Conservation (phyloP, 108 stramenopile species). For the Cyclotella cryptica region DNA sequence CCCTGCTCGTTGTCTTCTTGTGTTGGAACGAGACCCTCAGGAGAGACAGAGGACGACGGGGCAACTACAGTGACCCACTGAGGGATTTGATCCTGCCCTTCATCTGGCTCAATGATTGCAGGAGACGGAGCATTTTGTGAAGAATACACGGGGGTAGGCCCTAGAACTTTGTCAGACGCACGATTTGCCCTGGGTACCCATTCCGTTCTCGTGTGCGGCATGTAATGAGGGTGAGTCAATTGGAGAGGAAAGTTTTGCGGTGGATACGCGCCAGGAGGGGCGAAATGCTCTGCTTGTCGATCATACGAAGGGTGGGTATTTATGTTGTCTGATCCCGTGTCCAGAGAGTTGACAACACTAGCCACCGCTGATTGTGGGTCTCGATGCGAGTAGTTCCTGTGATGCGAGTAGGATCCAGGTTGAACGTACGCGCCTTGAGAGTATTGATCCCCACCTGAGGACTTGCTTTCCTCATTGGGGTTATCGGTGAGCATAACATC, state of each 20-base stretch:
- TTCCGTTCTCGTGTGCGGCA: neutral
- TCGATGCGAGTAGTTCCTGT: neutral
- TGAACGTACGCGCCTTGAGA: neutral
- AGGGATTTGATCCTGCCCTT: neutral
- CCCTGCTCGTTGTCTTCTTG: neutral
- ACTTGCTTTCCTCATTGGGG: neutral
- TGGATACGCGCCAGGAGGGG: neutral
- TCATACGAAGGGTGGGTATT: neutral
- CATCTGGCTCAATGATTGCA: neutral
- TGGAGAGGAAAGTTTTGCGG: neutral
- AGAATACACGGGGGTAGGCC: neutral
- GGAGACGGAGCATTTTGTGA: neutral
- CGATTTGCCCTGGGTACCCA: neutral
- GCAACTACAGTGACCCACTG: slow-evolving; percentile 2
- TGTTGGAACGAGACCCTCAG: neutral
- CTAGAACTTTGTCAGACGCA: neutral
- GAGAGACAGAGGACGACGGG: neutral
- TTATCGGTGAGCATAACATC: neutral
- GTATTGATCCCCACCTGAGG: neutral
- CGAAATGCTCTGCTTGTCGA: neutral
- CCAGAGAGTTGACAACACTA: neutral
- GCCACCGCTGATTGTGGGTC: neutral
- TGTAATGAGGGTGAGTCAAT: neutral
- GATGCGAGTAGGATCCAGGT: neutral
- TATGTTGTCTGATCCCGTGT: neutral